Percentiles rank a stretch among this genome's conserved stretches.
Evolutionary conservation across 2,329 filamentous ascomycete genomes (phyloP).

Genomic region (Tolypocladium sp.): DNA sequence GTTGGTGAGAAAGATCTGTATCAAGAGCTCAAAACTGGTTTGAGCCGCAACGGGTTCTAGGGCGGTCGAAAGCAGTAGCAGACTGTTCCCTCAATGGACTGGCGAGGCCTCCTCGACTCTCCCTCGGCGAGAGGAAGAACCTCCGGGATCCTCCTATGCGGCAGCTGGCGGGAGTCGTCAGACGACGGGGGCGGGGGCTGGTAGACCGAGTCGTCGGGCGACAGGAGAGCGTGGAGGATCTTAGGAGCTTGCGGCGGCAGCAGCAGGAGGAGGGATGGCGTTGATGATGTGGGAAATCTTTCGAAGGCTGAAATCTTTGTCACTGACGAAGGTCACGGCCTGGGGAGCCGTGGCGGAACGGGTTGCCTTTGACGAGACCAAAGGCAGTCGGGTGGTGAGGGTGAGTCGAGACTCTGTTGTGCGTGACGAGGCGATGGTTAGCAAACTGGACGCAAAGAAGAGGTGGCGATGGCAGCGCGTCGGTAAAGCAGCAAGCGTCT

Average conservation of each 20-base stretch:
- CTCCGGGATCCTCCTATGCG: conserved; percentile 97
- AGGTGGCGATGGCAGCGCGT: background rate
- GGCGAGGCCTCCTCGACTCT: conserved; percentile 99
- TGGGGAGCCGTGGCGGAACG: conserved; percentile 49
- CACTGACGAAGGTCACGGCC: conserved; percentile 54
- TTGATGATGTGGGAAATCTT: conserved; percentile 60
- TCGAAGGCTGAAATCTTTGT: conserved; percentile 61
- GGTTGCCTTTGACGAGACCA: conserved; percentile 59
- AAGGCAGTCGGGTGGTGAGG: conserved; percentile 38
- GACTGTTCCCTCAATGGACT: conserved; percentile 81
- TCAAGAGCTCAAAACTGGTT: background rate
- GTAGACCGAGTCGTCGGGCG: conserved; percentile 40
- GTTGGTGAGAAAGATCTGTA: background rate
- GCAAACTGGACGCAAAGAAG: background rate
- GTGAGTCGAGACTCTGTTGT: background rate
- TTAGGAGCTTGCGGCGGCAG: conserved; percentile 38
- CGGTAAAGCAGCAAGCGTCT: background rate
- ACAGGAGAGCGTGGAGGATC: conserved; percentile 38
- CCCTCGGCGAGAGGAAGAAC: conserved; percentile 99
- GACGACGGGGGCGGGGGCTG: conserved; percentile 41
- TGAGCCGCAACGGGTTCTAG: conserved; percentile 51
- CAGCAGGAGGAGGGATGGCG: conserved; percentile 49
- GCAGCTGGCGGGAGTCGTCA: conserved; percentile 74
- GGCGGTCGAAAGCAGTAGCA: conserved; percentile 93
- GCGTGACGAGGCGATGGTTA: background rate